Percentiles rank a stretch among this genome's conserved stretches.
Evolutionary conservation across 225 moss, liverwort and hornwort genomes (phyloP).

Genomic region (Physcomitrellopsis africana): DNA sequence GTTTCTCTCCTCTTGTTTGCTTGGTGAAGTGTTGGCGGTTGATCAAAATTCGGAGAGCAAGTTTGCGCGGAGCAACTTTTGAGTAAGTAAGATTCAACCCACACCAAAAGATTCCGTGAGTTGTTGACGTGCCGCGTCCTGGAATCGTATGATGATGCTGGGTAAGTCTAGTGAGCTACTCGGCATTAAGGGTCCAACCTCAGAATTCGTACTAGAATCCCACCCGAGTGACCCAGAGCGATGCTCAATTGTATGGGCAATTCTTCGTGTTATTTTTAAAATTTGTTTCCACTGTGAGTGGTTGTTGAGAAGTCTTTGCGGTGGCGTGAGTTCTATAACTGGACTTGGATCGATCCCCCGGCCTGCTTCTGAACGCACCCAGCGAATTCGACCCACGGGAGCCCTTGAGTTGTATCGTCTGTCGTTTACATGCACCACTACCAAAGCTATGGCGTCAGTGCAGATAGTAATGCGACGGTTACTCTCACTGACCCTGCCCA

Average conservation of each 20-base stretch:
- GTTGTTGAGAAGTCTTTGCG: too few relatives aligned
- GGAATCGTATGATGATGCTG: neutral
- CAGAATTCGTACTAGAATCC: neutral
- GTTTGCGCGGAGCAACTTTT: neutral
- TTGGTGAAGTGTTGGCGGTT: neutral
- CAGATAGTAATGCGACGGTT: too few relatives aligned
- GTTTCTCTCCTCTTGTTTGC: neutral
- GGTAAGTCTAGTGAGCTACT: neutral
- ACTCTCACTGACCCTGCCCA: too few relatives aligned
- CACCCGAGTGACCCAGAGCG: neutral
- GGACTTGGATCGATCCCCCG: too few relatives aligned
- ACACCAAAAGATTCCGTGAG: conserved; percentile 5
- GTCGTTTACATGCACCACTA: too few relatives aligned
- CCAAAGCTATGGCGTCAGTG: too few relatives aligned
- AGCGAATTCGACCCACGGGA: too few relatives aligned
- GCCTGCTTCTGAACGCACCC: too few relatives aligned
- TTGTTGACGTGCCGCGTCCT: conserved; percentile 1
- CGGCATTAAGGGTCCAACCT: neutral
- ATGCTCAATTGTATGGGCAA: neutral
- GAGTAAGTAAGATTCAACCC: conserved; percentile 4
- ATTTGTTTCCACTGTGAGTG: too few relatives aligned
- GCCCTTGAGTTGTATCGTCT: too few relatives aligned
- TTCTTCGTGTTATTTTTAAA: neutral
- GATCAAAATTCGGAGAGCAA: neutral
- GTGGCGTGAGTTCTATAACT: too few relatives aligned